Base-by-base conservation (phyloP, 2,329 filamentous ascomycete genomes). In the Aspergillus neoniger region DNA sequence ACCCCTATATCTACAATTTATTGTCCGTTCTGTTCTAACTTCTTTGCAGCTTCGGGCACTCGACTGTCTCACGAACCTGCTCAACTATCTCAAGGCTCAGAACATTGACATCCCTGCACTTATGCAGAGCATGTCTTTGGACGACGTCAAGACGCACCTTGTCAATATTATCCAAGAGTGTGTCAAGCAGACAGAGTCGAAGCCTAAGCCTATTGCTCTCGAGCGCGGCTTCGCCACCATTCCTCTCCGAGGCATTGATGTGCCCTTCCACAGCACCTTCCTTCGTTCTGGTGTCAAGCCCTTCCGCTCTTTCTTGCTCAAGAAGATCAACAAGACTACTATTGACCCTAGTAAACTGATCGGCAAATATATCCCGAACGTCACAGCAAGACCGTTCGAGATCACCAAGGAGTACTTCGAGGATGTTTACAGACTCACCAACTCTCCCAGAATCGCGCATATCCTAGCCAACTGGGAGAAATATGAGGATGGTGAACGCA, bases 251-350 rank as follows among this genome's bases (percentile, higher is more conserved):
- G 96, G 96, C 65, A 99, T 99, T 70, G 95, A 99, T 72, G 96
- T 98, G 74, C 95, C 95, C 48, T 99, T 99, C 91, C 95, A 99
- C 85, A 95, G 91, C 70, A 99, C 95, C 17, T 99, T 99, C 85
- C 82, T 99, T 80, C 91, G 96, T 58, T 96, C 92, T 41, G 96
- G 95, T 71, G 95, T 99, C 78, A 99, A 99, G 85, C 95, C 96
- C 50, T 99, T 99, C 92, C 87, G 95, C 68, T 94, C 89, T 48
- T 99, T 99, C 87, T 80, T 99, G 75, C 89, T 98, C 70, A 99
- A 98, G 91, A 99, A 99, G 87, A 98, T 99, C 82, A 92, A 98
- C 85, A 96, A 96, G 87, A 97, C 93, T 23, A 96, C 91, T 57
- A 98, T 99, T 77, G 95, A 99, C 77, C 95, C 95, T 5, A 90